phyloP scores from a whole-genome alignment of 2,329 filamentous ascomycete species.

The Botryotinia convoluta region DNA sequence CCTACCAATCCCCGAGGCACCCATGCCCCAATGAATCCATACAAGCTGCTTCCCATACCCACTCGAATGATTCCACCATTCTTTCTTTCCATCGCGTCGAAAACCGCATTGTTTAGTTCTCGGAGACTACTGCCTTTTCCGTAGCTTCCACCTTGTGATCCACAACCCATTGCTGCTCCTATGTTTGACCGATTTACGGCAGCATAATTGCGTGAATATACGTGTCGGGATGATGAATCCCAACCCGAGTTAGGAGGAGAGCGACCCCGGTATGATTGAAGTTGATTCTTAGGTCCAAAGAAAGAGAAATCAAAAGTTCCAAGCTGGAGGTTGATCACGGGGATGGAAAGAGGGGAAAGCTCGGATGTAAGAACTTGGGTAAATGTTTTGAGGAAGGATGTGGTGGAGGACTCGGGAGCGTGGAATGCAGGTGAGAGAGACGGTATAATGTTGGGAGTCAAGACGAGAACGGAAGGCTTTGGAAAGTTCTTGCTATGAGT shows the following conservation, averaged over 20 bases:
- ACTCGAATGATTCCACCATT: constrained; percentile 65
- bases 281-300: constrained; percentile 50
- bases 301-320: constrained; percentile 84
- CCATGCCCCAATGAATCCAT: constrained; percentile 81
- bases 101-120: constrained; percentile 81
- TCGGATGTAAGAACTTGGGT: constrained; percentile 77
- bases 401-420: constrained; percentile 81
- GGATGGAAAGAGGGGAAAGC: constrained; percentile 70
- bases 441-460: constrained; percentile 78
- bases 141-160: constrained; percentile 47
- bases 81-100: constrained; percentile 71
- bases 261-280: constrained; percentile 42
- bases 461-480: constrained; percentile 68
- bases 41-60: constrained; percentile 79
- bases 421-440: constrained; percentile 77
- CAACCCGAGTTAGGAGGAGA: constrained; percentile 42
- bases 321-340: constrained; percentile 83
- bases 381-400: constrained; percentile 82
- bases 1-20: constrained; percentile 75
- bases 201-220: constrained; percentile 64
- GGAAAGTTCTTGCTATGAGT: constrained; percentile 36
- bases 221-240: constrained; percentile 57
- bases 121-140: constrained; percentile 60
- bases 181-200: constrained; percentile 44
- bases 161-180: constrained; percentile 14